A percentile compares a stretch with the other conserved stretches of the same genome.
phyloP scores from a whole-genome alignment of 768 basidiomycete genomes.

The Lepiota brunneoincarnata region DNA sequence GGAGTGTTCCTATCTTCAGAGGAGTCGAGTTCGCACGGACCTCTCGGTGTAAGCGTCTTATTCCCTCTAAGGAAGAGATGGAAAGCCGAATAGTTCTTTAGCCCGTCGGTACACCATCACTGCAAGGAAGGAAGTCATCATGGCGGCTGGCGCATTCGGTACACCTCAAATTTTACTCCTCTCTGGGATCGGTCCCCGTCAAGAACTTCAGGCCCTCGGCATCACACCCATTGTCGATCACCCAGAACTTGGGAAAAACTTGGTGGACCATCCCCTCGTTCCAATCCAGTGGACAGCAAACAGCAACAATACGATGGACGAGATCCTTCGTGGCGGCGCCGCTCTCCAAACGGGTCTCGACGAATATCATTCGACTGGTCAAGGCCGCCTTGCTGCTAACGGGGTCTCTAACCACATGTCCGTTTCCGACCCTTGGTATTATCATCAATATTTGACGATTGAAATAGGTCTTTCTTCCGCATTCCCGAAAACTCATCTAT shows the following conservation, averaged over 20 bases:
- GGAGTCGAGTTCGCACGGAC: slow-evolving; percentile 17
- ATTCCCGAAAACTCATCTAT: slow-evolving; percentile 24
- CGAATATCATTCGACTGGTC: slow-evolving; percentile 25
- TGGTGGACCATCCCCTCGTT: slow-evolving; percentile 37
- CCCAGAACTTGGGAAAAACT: slow-evolving; percentile 44
- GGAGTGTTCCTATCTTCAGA: slow-evolving; percentile 17
- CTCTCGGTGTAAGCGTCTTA: neutral
- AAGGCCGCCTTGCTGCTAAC: slow-evolving; percentile 26
- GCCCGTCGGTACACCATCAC: slow-evolving; percentile 7
- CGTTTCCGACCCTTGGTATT: too few species aligned
- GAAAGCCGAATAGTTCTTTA: too few species aligned
- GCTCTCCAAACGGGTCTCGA: slow-evolving; percentile 14
- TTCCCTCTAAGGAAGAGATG: too few species aligned
- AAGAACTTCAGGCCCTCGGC: slow-evolving; percentile 30
- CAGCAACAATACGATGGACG: slow-evolving; percentile 21
- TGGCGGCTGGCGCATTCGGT: slow-evolving; percentile 18
- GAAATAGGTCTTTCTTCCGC: slow-evolving; percentile 23
- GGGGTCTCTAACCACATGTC: slow-evolving; percentile 23
- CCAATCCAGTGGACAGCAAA: slow-evolving; percentile 26
- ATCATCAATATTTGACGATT: too few species aligned
- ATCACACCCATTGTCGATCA: slow-evolving; percentile 36
- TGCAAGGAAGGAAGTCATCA: slow-evolving; percentile 16
- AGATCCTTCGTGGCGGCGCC: slow-evolving; percentile 19
- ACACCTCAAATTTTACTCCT: slow-evolving; percentile 28
- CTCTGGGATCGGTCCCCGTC: slow-evolving; percentile 40